Evolutionary conservation across 23 red algal species (phyloP).

Genomic region (Pyropia haitanensis): DNA sequence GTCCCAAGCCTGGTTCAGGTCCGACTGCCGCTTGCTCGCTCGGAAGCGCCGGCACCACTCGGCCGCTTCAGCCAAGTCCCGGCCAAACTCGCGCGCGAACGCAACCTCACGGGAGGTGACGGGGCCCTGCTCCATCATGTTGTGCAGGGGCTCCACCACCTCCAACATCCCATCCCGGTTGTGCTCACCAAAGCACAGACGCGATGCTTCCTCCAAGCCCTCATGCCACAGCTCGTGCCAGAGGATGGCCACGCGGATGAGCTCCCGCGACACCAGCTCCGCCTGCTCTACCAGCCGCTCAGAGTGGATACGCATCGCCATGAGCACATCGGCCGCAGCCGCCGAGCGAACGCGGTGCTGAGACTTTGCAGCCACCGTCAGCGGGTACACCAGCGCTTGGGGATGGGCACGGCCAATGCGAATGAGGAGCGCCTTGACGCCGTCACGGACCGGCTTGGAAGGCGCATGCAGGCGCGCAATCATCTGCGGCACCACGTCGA

Average conservation of each 20-base stretch:
- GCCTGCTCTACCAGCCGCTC: constrained; percentile 77
- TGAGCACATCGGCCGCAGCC: constrained; percentile 30
- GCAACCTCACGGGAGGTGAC: constrained; percentile 60
- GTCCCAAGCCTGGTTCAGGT: constrained; percentile 85
- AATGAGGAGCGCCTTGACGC: constrained; percentile 63
- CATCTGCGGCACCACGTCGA: constrained; percentile 97
- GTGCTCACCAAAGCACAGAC: constrained; percentile 80
- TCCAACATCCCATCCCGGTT: constrained; percentile 88
- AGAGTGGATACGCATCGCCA: constrained; percentile 55
- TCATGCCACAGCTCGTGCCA: constrained; percentile 98
- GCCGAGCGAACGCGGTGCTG: constrained; percentile 15
- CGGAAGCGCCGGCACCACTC: constrained; percentile 62
- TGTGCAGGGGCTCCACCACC: constrained; percentile 77
- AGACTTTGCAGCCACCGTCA: constrained; percentile 79
- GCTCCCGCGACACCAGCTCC: constrained; percentile 76
- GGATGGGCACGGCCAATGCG: constrained; percentile 84
- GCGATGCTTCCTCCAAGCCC: constrained; percentile 86
- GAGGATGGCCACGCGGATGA: constrained; percentile 80
- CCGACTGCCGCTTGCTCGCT: constrained; percentile 43
- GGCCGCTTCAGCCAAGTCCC: constrained; percentile 67
- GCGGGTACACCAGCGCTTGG: constrained; percentile 83
- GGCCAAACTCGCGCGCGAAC: constrained; percentile 80
- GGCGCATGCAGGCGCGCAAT: constrained; percentile 91
- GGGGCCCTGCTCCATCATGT: constrained; percentile 71
- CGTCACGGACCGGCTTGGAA: constrained; percentile 44